phyloP scores from a whole-genome alignment of 1,139 yeast species.

The Yamadazyma taylorii region DNA sequence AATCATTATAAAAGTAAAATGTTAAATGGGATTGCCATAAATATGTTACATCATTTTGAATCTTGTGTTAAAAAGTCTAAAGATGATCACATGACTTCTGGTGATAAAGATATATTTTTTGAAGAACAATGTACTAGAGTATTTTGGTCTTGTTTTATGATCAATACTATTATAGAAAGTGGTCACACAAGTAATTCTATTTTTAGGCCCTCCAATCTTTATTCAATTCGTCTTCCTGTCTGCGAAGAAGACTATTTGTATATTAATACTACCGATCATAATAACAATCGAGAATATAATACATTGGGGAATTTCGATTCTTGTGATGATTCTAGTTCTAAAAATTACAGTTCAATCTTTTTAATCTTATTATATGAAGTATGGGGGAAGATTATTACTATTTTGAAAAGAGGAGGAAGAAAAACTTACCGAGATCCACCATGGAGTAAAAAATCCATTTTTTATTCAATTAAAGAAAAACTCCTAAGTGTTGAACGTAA shows the following conservation, averaged over 20 bases:
- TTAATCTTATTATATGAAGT: conserved; percentile 4
- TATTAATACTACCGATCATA: conserved; percentile 2
- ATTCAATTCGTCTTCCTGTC: conserved; percentile 3
- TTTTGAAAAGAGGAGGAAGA: conserved; percentile 6
- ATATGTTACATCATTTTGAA: background rate
- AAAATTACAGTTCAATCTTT: conserved; percentile 4
- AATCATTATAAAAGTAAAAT: background rate
- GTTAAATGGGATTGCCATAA: background rate
- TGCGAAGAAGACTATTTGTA: conserved; percentile 5
- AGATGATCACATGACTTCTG: too few species aligned
- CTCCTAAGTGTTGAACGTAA: background rate
- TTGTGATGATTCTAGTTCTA: background rate
- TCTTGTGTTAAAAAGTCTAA: background rate
- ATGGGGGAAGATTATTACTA: conserved; percentile 5
- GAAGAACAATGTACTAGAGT: conserved; percentile 2
- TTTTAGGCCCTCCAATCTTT: background rate
- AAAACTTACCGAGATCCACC: conserved; percentile 5
- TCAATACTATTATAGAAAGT: conserved; percentile 1
- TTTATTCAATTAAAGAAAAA: background rate
- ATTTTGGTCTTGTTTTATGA: conserved; percentile 7
- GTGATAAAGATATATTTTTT: background rate
- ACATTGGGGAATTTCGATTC: background rate
- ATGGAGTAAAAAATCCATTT: conserved; percentile 3
- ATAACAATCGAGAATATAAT: background rate
- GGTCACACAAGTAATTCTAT: conserved; percentile 3